These are phyloP conservation scores for Tilletia setariae DNA, from an alignment of 1,284 basidiomycete genomes.

Conservation along the genomic window DNA sequence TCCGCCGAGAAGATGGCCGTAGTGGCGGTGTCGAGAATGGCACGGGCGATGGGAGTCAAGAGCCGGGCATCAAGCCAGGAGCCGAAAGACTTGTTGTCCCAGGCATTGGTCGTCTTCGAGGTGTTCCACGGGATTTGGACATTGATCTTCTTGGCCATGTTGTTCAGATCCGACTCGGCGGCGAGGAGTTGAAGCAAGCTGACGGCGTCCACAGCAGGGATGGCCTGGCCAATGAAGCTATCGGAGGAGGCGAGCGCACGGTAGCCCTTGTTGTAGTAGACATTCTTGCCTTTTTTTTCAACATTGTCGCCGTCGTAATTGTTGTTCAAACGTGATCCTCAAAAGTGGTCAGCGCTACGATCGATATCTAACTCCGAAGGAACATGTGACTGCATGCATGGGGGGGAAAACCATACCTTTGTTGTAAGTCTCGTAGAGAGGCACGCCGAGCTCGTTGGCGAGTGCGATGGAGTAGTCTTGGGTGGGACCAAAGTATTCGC, in stretches of 20 bases:
- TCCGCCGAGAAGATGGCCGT: not conserved
- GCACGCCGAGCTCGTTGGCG: conserved; percentile 2
- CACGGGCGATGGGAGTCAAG: not conserved
- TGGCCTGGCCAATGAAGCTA: not conserved
- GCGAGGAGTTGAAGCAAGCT: conserved; percentile 1
- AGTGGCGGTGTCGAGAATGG: not conserved
- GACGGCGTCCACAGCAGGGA: not conserved
- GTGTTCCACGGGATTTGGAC: not conserved
- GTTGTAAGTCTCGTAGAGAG: not conserved
- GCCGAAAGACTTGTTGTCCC: conserved; percentile 1
- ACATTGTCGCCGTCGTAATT: too few species aligned
- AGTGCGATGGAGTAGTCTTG: conserved; percentile 5
- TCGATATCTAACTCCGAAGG: too few species aligned
- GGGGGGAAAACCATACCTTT: too few species aligned
- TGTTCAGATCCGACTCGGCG: not conserved
- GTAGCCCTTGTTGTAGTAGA: not conserved
- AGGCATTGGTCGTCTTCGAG: not conserved
- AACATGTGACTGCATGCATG: too few species aligned
- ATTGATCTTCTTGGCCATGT: conserved; percentile 3
- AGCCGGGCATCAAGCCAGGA: not conserved
- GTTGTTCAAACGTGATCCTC: too few species aligned
- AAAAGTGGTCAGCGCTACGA: too few species aligned
- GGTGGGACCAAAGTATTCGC: conserved; percentile 6
- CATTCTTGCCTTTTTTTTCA: conserved; percentile 14
- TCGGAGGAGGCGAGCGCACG: not conserved